phyloP scores from a whole-genome alignment of 176 grass and related monocot species.

The Hordeum marinum region DNA sequence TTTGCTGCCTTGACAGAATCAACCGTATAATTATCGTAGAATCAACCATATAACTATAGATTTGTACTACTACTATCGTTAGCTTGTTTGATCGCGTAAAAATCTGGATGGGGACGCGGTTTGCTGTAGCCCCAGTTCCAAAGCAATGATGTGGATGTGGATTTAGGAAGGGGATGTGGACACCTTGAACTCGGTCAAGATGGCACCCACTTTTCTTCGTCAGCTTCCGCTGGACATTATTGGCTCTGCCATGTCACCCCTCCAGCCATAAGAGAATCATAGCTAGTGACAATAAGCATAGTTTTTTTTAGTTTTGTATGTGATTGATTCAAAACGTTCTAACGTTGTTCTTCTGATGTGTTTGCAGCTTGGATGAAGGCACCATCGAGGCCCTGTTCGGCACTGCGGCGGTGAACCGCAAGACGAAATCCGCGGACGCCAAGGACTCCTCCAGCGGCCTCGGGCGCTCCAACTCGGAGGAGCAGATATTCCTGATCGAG shows the following conservation, averaged over 20 bases:
- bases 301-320: not conserved
- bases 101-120: constrained; percentile 4
- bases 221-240: not conserved
- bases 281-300: not conserved
- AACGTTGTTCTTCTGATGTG: not conserved
- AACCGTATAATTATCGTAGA: not conserved
- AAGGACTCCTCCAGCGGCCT: constrained; percentile 28
- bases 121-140: not conserved
- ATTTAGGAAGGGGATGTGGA: not conserved
- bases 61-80: not conserved
- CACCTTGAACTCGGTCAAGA: constrained; percentile 8
- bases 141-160: constrained; percentile 19
- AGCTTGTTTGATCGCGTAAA: not conserved
- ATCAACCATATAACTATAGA: constrained; percentile 1
- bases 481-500: constrained; percentile 75
- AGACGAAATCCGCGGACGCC: constrained; percentile 29
- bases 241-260: not conserved
- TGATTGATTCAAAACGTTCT: not conserved
- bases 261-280: not conserved
- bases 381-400: constrained; percentile 88
- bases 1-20: constrained; percentile 27
- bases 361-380: constrained; percentile 81
- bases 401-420: constrained; percentile 49
- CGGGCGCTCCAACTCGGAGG: constrained; percentile 27
- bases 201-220: not conserved